Evolutionary conservation across 441 rosid genomes (phyloP), one percentile per base, ranked within the genome.

Genomic region (Mallotus repandus): DNA sequence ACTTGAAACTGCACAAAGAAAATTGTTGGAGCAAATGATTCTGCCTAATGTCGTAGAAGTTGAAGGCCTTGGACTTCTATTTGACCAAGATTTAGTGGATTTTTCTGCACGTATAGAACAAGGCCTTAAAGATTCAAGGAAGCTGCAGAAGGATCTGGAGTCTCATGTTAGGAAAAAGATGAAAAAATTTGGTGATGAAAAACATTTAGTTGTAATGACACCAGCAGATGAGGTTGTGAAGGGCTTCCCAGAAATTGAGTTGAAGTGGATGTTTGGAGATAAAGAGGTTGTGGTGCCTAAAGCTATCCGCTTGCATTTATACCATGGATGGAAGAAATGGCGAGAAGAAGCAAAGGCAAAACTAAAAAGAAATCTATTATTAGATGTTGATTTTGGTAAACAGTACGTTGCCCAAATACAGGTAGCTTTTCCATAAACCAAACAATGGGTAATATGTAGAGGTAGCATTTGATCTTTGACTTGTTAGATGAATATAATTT

Each of bases 261-360:
- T 88, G 86, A 94, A 92, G 83, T 92, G 97, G 98, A 89, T 88
- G 95, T 94, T 94, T 79, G 97, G 97, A 81, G 86, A 88, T 72
- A 92, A 86, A 84, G 94, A 89, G 82, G 89, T 90, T 72, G 86
- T 94, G 78, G 89, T 89, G 84, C 97, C 97, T 32, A 90, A 90
- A 85, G 97, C 98, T 49, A 77, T 85, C 73, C 78, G 88, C 71
- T 81, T 83, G 68, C 94, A 87, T 82, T 82, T 94, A 80, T 86
- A 87, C 74, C 97, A 94, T 83, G 97, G 97, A 29, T 94, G 98
- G 98, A 94, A 90, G 83, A 89, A 83, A 76, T 94, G 98, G 98
- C 89, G 95, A 54, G 97, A 90, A 80, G 97, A 94, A 80, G 92
- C 89, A 57, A 94, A 90, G 78, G 89, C 90, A 69, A 89, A 92